Evolutionary conservation across 345 rosid species (phyloP).

Genomic region (Eucalyptus melliodora): DNA sequence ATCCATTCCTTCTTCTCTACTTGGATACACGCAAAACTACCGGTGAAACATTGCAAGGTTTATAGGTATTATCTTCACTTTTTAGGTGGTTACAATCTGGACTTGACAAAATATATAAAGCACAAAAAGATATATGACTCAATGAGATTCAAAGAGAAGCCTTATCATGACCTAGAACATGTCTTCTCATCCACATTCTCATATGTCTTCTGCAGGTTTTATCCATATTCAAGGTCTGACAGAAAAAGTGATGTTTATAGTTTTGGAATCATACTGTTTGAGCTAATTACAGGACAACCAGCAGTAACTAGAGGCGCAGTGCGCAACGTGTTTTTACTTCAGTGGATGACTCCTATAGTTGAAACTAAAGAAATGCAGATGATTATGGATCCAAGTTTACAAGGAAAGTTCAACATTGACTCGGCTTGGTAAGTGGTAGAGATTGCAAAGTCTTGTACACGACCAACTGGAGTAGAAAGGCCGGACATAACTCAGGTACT

Average conservation of each 20-base stretch:
- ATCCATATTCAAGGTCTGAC: neutral
- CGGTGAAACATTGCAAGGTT: neutral
- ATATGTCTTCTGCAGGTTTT: neutral
- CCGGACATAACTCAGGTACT: neutral
- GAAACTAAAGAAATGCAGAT: constrained; percentile 19
- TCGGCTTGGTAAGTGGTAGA: constrained; percentile 21
- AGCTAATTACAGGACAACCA: constrained; percentile 37
- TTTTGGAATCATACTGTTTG: constrained; percentile 36
- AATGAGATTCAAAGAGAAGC: neutral
- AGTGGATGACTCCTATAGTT: constrained; percentile 20
- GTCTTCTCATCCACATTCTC: neutral
- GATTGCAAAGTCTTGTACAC: neutral
- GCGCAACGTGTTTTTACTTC: constrained; percentile 14
- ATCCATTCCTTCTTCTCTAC: neutral
- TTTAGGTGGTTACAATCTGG: neutral
- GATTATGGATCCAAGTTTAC: constrained; percentile 23
- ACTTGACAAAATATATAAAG: neutral
- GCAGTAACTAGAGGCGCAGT: constrained; percentile 14
- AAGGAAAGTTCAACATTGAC: constrained; percentile 10
- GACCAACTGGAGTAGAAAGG: neutral
- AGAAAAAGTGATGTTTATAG: constrained; percentile 50
- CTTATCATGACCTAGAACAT: neutral
- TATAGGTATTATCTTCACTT: neutral
- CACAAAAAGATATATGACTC: neutral
- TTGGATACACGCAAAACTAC: neutral